Percentiles rank a stretch among this genome's conserved stretches.
These are phyloP conservation scores for Cladosporium sp. DNA, from an alignment of 2,329 filamentous ascomycete genomes.

Conservation along the genomic window DNA sequence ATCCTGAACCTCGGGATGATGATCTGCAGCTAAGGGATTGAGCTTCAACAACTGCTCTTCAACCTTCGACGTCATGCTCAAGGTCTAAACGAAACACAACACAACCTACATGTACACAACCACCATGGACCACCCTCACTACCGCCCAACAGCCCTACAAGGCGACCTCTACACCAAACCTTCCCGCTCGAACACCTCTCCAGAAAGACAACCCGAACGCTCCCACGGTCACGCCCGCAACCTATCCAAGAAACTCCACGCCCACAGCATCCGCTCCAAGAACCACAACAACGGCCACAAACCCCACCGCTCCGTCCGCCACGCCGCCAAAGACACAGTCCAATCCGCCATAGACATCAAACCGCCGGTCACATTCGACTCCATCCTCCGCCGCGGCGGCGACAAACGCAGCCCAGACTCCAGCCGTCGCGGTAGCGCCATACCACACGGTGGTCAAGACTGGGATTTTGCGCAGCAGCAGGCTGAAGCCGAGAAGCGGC, in stretches of 20 bases:
- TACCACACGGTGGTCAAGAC: conserved; percentile 5
- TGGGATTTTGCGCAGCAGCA: conserved; percentile 26
- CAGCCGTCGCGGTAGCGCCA: conserved; percentile 27
- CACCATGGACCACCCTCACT: neutral
- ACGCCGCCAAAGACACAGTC: conserved; percentile 41
- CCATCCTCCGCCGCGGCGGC: conserved; percentile 37
- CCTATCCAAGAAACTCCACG: conserved; percentile 14
- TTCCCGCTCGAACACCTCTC: conserved; percentile 20
- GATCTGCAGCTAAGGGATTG: neutral
- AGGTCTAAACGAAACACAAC: neutral
- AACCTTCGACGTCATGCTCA: neutral
- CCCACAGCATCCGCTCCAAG: conserved; percentile 11
- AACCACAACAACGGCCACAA: conserved; percentile 22
- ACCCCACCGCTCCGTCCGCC: conserved; percentile 29
- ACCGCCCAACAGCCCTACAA: neutral
- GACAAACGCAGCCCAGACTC: conserved; percentile 31
- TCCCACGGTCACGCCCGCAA: conserved; percentile 11
- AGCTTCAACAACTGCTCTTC: neutral
- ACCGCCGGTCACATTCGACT: conserved; percentile 47
- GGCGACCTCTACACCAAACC: conserved; percentile 8
- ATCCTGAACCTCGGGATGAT: neutral
- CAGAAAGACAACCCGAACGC: neutral
- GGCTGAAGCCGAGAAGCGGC: conserved; percentile 22
- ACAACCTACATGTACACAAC: neutral
- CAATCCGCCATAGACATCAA: conserved; percentile 48